These are phyloP conservation scores for Pontederia crassipes DNA, from an alignment of 176 grass and related monocot genomes.

Conservation along the genomic window DNA sequence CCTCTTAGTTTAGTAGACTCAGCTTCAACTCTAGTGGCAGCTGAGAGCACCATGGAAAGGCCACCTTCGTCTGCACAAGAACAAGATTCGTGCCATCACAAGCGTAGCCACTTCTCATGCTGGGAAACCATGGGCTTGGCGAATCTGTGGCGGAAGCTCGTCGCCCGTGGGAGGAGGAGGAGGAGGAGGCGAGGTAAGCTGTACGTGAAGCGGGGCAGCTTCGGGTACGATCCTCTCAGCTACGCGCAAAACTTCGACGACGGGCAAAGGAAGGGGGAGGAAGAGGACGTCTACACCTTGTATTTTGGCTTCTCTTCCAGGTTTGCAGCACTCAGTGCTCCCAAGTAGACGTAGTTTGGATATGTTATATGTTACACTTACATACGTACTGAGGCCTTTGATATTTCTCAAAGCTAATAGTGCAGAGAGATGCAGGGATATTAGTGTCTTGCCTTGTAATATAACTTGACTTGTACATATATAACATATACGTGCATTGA, in stretches of 20 bases:
- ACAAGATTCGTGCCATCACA: slow-evolving; percentile 16
- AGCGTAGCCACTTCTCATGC: slow-evolving; percentile 11
- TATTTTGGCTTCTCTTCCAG: slow-evolving; percentile 7
- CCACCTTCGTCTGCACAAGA: slow-evolving; percentile 8
- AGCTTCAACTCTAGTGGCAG: too few relatives aligned
- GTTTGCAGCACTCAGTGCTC: not conserved
- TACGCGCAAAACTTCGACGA: slow-evolving; percentile 25
- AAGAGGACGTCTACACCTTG: not conserved
- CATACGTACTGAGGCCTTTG: too few relatives aligned
- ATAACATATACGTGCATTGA: too few relatives aligned
- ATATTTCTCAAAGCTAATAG: too few relatives aligned
- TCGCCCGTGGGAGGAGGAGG: not conserved
- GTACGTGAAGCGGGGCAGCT: slow-evolving; percentile 3
- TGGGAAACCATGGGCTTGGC: slow-evolving; percentile 5
- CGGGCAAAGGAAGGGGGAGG: not conserved
- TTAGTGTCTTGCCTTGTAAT: too few relatives aligned
- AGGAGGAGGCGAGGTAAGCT: not conserved
- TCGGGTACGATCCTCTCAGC: slow-evolving; percentile 19
- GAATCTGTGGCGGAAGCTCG: not conserved
- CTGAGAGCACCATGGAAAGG: slow-evolving; percentile 12
- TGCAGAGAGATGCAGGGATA: too few relatives aligned
- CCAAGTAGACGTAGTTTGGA: too few relatives aligned
- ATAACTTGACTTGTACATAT: too few relatives aligned
- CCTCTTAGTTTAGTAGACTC: too few relatives aligned
- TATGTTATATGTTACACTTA: too few relatives aligned